Conservation (phyloP, 768 basidiomycete species). For the Podaxis sp. region DNA sequence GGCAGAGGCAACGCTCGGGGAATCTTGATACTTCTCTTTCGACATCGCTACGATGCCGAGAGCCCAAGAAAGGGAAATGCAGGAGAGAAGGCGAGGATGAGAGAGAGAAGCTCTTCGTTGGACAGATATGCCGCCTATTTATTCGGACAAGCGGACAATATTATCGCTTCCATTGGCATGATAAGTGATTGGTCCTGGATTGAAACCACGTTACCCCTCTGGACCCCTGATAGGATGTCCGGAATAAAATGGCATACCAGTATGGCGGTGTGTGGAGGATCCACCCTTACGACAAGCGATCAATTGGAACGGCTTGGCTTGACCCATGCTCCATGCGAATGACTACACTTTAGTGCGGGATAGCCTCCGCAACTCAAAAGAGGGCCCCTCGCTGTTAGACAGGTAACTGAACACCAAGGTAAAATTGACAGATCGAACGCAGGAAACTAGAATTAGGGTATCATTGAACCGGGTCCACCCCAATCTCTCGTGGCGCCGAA, state of each 20-base stretch:
- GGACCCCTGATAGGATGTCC: neutral
- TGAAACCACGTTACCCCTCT: neutral
- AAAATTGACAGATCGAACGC: neutral
- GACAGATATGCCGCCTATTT: neutral
- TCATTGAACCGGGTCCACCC: neutral
- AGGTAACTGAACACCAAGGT: neutral
- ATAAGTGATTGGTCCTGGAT: neutral
- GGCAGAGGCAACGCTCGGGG: constrained; percentile 28
- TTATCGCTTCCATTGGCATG: neutral
- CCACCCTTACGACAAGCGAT: neutral
- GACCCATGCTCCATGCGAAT: neutral
- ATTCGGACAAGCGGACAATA: neutral
- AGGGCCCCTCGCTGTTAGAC: neutral
- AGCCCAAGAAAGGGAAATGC: neutral
- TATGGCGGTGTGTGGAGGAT: neutral
- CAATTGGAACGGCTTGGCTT: neutral
- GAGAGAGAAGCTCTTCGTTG: neutral
- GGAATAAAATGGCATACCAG: neutral
- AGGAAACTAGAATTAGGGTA: neutral
- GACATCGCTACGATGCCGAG: constrained; percentile 22
- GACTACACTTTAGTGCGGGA: neutral
- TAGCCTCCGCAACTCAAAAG: neutral
- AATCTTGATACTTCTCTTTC: constrained; percentile 32
- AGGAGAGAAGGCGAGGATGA: constrained; percentile 12
- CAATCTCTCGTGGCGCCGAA: no score